Evolutionary conservation across 495 filamentous ascomycete species (phyloP), one percentile per base, ranked within the genome.

Genomic region (Aspergillus diversus): DNA sequence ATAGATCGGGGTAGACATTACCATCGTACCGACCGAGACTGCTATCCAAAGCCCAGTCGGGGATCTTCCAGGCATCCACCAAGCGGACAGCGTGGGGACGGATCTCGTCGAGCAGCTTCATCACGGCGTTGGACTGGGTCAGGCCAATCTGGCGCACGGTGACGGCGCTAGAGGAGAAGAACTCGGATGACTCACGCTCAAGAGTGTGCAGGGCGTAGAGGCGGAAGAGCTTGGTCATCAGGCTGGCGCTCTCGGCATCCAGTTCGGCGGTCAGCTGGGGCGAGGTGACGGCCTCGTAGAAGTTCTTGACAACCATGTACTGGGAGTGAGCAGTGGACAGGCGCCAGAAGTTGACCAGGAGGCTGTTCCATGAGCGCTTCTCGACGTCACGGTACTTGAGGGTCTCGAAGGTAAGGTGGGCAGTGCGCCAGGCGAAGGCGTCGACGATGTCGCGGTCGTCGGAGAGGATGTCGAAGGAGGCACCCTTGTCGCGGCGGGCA

Each of bases 321-420:
- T 91, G 87, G 6, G 85, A 87, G 68, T 89, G 87, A 7, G 88
- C 87, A 4, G 86, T 89, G 42, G 81, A 85, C 15, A 90, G 79
- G 31, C 88, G 84, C 83, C 86, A 89, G 80, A 91, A 90, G 74
- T 91, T 87, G 35, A 91, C 86, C 31, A 91, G 80, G 11, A 91
- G 78, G 63, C 81, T 84, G 73, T 90, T 91, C 88, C 88, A 91
- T 15, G 86, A 81, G 47, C 83, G 81, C 77, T 88, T 87, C 69
- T 89, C 85, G 57, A 83, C 84, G 64, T 90, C 88, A 31, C 88
- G 83, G 74, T 89, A 86, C 75, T 89, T 89, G 33, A 88, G 79
- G 0, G 87, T 85, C 73, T 90, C 87, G 65, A 90, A 90, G 21
- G 87, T 90, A 48, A 90, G 81, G 72, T 85, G 88, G 5, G 88